Percentiles rank a stretch among this genome's conserved stretches.
Conservation (phyloP, 805 yeast genomes). For the Wickerhamomyces xylosicus region DNA sequence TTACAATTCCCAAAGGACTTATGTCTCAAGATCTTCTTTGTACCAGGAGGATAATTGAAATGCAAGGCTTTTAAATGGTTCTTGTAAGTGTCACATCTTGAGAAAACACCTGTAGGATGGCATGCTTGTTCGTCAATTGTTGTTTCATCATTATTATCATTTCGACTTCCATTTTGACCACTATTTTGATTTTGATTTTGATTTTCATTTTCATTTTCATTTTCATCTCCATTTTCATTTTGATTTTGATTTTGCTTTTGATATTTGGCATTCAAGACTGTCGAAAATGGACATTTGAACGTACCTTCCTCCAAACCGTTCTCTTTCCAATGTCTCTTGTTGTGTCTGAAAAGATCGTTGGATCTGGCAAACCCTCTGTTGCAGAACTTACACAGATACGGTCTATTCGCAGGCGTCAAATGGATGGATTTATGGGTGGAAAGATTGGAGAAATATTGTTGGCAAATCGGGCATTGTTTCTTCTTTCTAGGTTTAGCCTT, state of each 20-base stretch:
- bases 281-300: conserved; percentile 70
- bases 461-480: conserved; percentile 65
- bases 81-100: conserved; percentile 85
- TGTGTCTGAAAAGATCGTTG: conserved; percentile 78
- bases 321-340: conserved; percentile 78
- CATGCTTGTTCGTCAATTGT: conserved; percentile 27
- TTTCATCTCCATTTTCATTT: too few species aligned
- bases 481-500: conserved; percentile 41
- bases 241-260: background rate
- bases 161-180: too few species aligned
- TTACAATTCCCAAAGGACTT: conserved; percentile 67
- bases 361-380: conserved; percentile 80
- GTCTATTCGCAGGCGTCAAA: conserved; percentile 58
- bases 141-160: conserved; percentile 3
- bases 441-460: conserved; percentile 59
- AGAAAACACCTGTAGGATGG: conserved; percentile 77
- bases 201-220: too few species aligned
- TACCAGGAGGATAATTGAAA: conserved; percentile 80
- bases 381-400: conserved; percentile 71
- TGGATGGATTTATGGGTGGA: conserved; percentile 82
- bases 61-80: conserved; percentile 87
- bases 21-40: conserved; percentile 65
- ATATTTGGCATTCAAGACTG: conserved; percentile 8
- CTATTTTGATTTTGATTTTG: too few species aligned
- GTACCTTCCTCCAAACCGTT: conserved; percentile 55